Evolutionary conservation across 1,284 basidiomycete species (phyloP), one percentile per base, ranked within the genome.

Genomic region (Prillingera fragicola): DNA sequence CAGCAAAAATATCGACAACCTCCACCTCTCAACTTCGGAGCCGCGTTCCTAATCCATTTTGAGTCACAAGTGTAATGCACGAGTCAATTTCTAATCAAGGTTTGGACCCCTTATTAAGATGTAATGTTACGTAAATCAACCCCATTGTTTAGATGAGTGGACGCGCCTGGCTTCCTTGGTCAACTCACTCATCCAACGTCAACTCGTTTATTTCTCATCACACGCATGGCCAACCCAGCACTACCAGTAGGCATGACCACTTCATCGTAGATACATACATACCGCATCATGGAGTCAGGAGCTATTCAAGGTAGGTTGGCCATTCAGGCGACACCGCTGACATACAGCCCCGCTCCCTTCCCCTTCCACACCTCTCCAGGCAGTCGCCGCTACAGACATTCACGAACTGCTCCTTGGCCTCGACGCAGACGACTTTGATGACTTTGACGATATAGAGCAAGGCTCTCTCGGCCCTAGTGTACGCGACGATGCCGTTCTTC

Each of bases 351-450:
- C 19, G 17, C 34, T 4, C 33, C 19, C 34, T 9, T 9, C 27
- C 25, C 27, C 14, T n/a, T n/a, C n/a, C n/a, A n/a, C n/a, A n/a
- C n/a, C n/a, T n/a, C n/a, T n/a, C n/a, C 12, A 21, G 24, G 19
- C 27, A 19, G 27, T 24, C 14, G 24, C 17, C 4, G 15, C 19
- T 8, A 27, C 33, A 21, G 57, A 62, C 27, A 52, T 60, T 17
- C 54, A 50, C 18, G 58, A 59, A 24, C 53, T 67, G 13, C 55
- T 67, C 10, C 36, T 40, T 15, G 63, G 63, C 14, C 52, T 67
- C 5, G 58, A 48, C 8, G 57, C 55, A 8, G 62, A 60, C 26
- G 63, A 67, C 37, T 48, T 67, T 13, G 45, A 57, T 43, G 61
- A 65, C 37, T 59, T 60, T 25, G 58, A 56, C 22, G 50, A 50